phyloP scores from a whole-genome alignment of 129 eudicot species.

The Pulicaria dysenterica region DNA sequence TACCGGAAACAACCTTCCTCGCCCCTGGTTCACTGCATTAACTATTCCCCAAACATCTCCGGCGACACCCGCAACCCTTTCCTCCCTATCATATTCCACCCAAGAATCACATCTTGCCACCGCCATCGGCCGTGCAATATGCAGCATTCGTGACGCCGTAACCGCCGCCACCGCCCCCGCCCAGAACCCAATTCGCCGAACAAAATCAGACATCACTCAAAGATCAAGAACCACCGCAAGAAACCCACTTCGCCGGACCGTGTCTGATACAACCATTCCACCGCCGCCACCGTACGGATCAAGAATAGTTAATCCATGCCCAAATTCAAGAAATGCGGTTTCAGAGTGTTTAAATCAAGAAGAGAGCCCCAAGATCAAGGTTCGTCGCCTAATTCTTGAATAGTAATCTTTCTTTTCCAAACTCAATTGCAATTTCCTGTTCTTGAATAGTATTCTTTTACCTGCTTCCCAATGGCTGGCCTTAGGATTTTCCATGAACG shows the following conservation, averaged over 20 bases:
- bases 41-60: background rate
- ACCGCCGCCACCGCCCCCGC: background rate
- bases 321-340: background rate
- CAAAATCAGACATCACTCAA: constrained; percentile 7
- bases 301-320: background rate
- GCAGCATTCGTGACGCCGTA: background rate
- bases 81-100: background rate
- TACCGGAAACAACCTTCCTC: constrained; percentile 14
- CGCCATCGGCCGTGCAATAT: background rate
- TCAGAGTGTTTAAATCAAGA: background rate
- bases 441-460: too few relatives aligned
- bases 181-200: background rate
- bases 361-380: constrained; percentile 12
- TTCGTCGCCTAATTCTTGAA: background rate
- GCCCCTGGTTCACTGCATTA: background rate
- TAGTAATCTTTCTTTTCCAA: background rate
- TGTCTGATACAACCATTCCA: background rate
- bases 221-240: background rate
- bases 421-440: background rate
- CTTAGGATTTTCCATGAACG: too few relatives aligned
- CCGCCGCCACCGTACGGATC: background rate
- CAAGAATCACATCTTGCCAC: constrained; percentile 9
- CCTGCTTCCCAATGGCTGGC: too few relatives aligned
- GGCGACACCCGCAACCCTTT: background rate
- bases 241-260: constrained; percentile 14